phyloP scores from a whole-genome alignment of 371 early-diverging fungal genomes.

The Capniomyces stellatus region DNA sequence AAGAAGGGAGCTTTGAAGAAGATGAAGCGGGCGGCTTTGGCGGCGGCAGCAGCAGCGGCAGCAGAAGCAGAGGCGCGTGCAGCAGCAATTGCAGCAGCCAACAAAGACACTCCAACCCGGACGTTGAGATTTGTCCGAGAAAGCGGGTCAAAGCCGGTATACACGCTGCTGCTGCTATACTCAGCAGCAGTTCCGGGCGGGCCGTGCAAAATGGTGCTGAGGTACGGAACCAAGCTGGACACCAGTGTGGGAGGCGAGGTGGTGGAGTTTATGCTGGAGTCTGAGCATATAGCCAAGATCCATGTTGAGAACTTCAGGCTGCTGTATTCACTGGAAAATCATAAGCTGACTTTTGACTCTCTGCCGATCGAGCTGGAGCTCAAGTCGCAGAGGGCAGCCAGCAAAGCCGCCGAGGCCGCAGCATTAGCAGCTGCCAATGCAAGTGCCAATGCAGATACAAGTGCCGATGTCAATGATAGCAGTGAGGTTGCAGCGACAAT shows the following conservation, averaged over 20 bases:
- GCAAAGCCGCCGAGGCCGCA: too few relatives aligned
- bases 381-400: too few relatives aligned
- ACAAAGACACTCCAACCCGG: too few relatives aligned
- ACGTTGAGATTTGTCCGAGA: constrained; percentile 20
- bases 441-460: too few relatives aligned
- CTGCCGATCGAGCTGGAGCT: too few relatives aligned
- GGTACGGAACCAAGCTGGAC: constrained; percentile 19
- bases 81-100: too few relatives aligned
- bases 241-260: constrained; percentile 19
- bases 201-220: constrained; percentile 16
- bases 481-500: too few relatives aligned
- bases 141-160: neutral
- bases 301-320: constrained; percentile 23
- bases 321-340: constrained; percentile 16
- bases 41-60: neutral
- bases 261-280: constrained; percentile 14
- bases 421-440: too few relatives aligned
- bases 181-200: constrained; percentile 9
- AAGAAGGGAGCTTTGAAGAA: constrained; percentile 13
- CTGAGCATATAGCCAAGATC: constrained; percentile 18
- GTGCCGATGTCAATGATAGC: too few relatives aligned
- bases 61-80: constrained; percentile 11
- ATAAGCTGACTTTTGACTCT: constrained; percentile 18
- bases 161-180: too few relatives aligned
- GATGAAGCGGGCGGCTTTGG: neutral